phyloP scores from a whole-genome alignment of 768 basidiomycete species.

The Mycena vulgaris region DNA sequence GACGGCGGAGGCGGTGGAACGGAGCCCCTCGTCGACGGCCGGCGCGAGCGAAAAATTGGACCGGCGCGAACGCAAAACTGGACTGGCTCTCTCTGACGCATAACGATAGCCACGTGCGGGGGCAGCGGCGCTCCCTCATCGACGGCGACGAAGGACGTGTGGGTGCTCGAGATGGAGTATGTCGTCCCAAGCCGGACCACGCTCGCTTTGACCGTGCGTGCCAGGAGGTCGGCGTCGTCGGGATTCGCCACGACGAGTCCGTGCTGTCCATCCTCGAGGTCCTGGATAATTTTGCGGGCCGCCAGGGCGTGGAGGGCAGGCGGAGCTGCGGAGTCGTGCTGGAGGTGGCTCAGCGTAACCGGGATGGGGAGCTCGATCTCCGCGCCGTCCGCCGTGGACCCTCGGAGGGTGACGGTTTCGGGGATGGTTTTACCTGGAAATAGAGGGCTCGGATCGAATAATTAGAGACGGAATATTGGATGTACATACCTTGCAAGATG shows the following conservation, averaged over 20 bases:
- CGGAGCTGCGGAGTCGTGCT: conserved; percentile 22
- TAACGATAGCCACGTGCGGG: not conserved
- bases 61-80: no score
- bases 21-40: not conserved
- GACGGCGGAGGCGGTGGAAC: not conserved
- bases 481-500: conserved; percentile 37
- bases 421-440: conserved; percentile 33
- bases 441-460: not conserved
- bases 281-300: conserved; percentile 38
- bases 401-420: conserved; percentile 29
- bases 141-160: conserved; percentile 38
- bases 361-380: conserved; percentile 33
- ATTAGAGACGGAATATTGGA: not conserved
- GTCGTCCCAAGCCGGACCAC: conserved; percentile 35
- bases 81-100: not conserved
- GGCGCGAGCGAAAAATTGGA: no score
- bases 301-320: conserved; percentile 38
- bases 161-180: conserved; percentile 36
- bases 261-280: conserved; percentile 37
- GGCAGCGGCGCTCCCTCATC: conserved; percentile 15
- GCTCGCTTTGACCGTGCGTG: conserved; percentile 32
- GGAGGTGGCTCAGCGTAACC: conserved; percentile 32
- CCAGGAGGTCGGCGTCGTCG: conserved; percentile 19
- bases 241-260: conserved; percentile 14
- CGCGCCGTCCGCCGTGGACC: conserved; percentile 32